Conservation (phyloP, 345 rosid genomes). For the Gossypium thurberi region DNA sequence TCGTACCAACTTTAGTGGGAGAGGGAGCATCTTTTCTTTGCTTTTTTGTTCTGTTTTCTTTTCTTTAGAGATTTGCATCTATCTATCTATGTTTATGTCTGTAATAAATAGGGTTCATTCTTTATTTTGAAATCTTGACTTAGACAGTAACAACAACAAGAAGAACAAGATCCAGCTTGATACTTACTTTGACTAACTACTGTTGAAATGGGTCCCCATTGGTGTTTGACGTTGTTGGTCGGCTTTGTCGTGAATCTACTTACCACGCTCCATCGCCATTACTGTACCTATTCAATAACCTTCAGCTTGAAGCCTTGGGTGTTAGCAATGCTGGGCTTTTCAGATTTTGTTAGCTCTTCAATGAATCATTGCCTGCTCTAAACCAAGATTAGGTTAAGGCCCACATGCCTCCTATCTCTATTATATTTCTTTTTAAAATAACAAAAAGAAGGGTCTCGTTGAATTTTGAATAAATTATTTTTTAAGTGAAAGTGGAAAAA, state of each 20-base stretch:
- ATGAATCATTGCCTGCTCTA: background rate
- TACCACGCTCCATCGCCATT: background rate
- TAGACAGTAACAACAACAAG: background rate
- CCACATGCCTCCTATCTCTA: background rate
- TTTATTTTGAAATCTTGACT: constrained; percentile 10
- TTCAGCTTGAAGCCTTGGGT: background rate
- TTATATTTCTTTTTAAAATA: no score
- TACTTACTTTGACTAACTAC: background rate
- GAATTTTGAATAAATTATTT: no score
- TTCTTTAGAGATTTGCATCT: background rate
- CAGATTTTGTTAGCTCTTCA: background rate
- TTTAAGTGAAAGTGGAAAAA: no score
- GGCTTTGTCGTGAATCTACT: background rate
- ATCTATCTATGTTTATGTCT: no score
- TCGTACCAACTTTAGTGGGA: constrained; percentile 63
- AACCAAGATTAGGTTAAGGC: background rate
- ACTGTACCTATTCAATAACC: background rate
- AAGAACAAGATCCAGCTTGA: constrained; percentile 3
- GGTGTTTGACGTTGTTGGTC: background rate
- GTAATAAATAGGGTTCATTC: background rate
- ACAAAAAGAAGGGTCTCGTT: no score
- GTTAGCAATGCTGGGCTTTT: background rate
- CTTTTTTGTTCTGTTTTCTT: background rate
- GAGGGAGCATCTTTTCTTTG: constrained; percentile 41
- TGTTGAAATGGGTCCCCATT: background rate